These are phyloP conservation scores for Neonectria faginata DNA, from an alignment of 2,329 filamentous ascomycete species.

Conservation along the genomic window DNA sequence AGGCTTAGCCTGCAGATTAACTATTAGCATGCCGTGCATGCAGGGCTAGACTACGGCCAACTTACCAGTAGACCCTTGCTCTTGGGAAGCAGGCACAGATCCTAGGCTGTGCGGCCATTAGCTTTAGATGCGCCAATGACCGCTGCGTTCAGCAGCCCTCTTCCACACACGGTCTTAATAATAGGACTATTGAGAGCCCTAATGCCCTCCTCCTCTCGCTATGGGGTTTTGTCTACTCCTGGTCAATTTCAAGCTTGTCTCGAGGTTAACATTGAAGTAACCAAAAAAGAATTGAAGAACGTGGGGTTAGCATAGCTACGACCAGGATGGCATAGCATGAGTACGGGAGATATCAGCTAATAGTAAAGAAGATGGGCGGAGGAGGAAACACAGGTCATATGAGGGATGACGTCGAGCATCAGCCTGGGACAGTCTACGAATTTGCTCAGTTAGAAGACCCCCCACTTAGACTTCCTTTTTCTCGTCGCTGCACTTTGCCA, in stretches of 20 bases:
- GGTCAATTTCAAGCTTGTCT: not conserved
- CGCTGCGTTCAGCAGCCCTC: conserved; percentile 94
- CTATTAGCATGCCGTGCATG: not conserved
- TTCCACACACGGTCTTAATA: conserved; percentile 86
- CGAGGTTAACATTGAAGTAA: not conserved
- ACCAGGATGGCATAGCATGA: too few species aligned
- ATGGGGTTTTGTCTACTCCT: not conserved
- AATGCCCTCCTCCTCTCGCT: too few species aligned
- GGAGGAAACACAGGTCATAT: too few species aligned
- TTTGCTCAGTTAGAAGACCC: too few species aligned
- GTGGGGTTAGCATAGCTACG: too few species aligned
- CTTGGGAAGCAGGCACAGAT: conserved; percentile 95
- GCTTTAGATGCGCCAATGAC: conserved; percentile 93
- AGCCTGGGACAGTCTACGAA: too few species aligned
- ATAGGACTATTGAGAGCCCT: conserved; percentile 80
- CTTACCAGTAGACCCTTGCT: conserved; percentile 91
- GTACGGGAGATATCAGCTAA: too few species aligned
- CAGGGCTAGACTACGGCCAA: conserved; percentile 30
- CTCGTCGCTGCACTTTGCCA: too few species aligned
- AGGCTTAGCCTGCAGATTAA: conserved; percentile 84
- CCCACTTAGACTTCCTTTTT: too few species aligned
- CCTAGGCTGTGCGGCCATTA: conserved; percentile 90
- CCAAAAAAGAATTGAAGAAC: too few species aligned
- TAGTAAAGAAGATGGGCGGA: too few species aligned
- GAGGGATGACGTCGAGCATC: too few species aligned